Base-by-base conservation (phyloP, 176 grass and related monocot genomes). In the Olyra latifolia region DNA sequence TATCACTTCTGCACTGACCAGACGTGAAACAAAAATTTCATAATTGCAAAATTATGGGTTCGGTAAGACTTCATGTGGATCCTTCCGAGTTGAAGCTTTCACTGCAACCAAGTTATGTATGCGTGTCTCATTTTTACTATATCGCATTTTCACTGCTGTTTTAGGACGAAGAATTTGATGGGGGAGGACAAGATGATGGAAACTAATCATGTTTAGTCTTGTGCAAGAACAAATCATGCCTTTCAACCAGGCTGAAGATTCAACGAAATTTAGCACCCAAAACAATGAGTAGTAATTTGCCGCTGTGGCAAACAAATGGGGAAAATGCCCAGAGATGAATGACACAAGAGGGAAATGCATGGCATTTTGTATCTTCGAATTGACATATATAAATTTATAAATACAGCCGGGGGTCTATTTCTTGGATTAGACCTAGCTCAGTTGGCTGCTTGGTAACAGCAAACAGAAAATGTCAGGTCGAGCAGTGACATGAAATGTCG, bases 401-500 rank as follows among this genome's bases (percentile, higher is more conserved):
- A 50, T 17, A 19, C 15, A 50, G n/a, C n/a, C n/a, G 47, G 47
- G 47, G 48, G 7, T 7, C 17, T 7, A 17, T 7, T n/a, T n/a
- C n/a, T n/a, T n/a, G n/a, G n/a, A n/a, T 20, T 52, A 20, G 49
- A 20, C 16, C 48, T 20, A 50, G 1, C 39, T 24, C 38, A 57
- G 50, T 25, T 74, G 19, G 32, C 0, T 74, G 3, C n/a, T 41
- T 24, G 30, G 50, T 16, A 40, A 50, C 52, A 74, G 71, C 20
- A 4, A 74, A 35, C 71, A 9, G 19, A 24, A 74, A 4, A 74
- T 20, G 12, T 41, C 32, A 55, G 11, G 7, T 10, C 49, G 8
- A n/a, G 71, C 14, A 41, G 50, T 75, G 52, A 75, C 72, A 27
- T 75, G 25, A 59, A 59, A 28, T 28, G 56, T 59, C 56, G 56